Evolutionary conservation across 768 basidiomycete genomes (phyloP), one percentile per base, ranked within the genome.

Genomic region (Mycena indigotica): DNA sequence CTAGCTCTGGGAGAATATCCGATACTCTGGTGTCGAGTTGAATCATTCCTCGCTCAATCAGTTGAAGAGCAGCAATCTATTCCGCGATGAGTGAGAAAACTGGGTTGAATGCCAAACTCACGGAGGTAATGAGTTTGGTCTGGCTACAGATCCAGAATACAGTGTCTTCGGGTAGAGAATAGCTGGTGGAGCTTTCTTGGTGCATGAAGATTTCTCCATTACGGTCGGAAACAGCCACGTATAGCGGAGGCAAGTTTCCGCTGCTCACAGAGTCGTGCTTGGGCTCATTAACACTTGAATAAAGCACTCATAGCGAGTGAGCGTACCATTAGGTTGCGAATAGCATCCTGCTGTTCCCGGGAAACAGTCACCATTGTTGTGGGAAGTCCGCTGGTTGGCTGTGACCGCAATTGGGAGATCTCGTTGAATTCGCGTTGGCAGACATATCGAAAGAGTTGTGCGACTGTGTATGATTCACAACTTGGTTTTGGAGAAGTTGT

Each of bases 61-160:
- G 65, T 41, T 71, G 72, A 39, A 72, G 60, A 17, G 68, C 66
- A 17, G 73, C 70, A 39, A 74, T 60, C 72, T 74, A 41, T n/a
- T n/a, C n/a, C n/a, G n/a, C n/a, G n/a, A n/a, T n/a, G n/a, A n/a
- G n/a, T n/a, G n/a, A n/a, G n/a, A n/a, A n/a, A n/a, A n/a, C n/a
- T n/a, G n/a, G n/a, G n/a, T n/a, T n/a, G n/a, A n/a, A n/a, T n/a
- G n/a, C n/a, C n/a, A n/a, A n/a, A n/a, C 72, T 5, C 55, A 74
- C 75, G 21, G 72, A 66, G 19, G 68, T 66, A 17, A 74, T 53
- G 28, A 75, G 55, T 54, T 76, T 75, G 1, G 73, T 73, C 62
- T 70, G 68, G 53, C 75, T 76, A 60, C 74, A 75, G n/a, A 76
- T 62, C 73, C 74, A 74, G 54, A 72, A 71, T 28, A 74, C 56